Percentiles rank a stretch among this genome's conserved stretches.
Conservation (phyloP, 2,329 filamentous ascomycete genomes). For the Diplocarpon mali region DNA sequence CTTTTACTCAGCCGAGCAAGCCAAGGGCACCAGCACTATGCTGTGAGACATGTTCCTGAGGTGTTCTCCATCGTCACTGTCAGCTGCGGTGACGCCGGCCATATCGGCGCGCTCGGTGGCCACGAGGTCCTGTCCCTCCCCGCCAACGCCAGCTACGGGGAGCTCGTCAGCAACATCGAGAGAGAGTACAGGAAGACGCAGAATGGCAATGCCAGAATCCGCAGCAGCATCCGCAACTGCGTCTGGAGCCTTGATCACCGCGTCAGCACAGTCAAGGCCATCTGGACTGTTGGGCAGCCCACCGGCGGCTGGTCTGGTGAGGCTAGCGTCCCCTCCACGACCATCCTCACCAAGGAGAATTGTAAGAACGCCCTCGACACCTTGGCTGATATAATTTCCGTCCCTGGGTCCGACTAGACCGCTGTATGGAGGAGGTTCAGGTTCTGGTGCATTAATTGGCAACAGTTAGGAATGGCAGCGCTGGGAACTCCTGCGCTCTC, state of each 20-base stretch:
- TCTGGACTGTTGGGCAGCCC: conserved; percentile 1
- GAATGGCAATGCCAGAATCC: neutral
- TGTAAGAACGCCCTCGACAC: neutral
- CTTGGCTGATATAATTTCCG: neutral
- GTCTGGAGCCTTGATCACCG: conserved; percentile 6
- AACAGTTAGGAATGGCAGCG: conserved; percentile 9
- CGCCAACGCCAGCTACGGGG: neutral
- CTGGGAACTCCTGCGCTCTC: conserved; percentile 8
- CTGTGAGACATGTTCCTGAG: no score
- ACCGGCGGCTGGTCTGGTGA: neutral
- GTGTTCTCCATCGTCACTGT: neutral
- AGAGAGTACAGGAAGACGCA: neutral
- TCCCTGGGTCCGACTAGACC: neutral
- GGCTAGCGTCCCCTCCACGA: neutral
- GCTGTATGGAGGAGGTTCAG: neutral
- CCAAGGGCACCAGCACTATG: no score
- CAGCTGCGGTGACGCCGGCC: neutral
- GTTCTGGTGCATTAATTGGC: neutral
- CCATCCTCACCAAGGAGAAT: conserved; percentile 4
- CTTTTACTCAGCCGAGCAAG: neutral
- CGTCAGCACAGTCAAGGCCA: conserved; percentile 3
- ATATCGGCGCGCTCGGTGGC: neutral
- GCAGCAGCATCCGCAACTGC: conserved; percentile 2
- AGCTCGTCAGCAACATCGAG: neutral
- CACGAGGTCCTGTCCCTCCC: conserved; percentile 6